phyloP scores from a whole-genome alignment of 768 basidiomycete species.

The Termitomyces sp. region DNA sequence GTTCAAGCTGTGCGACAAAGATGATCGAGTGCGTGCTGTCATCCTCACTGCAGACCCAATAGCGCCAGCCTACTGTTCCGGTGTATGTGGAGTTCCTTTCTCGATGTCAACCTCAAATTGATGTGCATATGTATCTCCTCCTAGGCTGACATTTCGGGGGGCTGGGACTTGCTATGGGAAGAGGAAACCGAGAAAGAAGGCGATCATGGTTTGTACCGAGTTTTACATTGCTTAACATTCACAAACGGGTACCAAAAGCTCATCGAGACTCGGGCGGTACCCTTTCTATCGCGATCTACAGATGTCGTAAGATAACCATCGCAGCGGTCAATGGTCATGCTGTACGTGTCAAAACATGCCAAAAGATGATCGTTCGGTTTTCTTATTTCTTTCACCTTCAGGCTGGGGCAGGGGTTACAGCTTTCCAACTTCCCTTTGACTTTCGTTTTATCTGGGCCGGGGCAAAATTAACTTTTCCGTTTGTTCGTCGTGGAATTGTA shows the following conservation, averaged over 20 bases:
- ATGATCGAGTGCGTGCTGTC: slow-evolving; percentile 47
- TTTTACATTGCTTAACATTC: neutral
- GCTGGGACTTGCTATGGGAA: slow-evolving; percentile 38
- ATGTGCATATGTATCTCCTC: neutral
- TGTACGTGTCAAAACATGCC: slow-evolving; percentile 19
- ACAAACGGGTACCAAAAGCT: slow-evolving; percentile 20
- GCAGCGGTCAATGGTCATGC: slow-evolving; percentile 47
- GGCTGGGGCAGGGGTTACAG: slow-evolving; percentile 38
- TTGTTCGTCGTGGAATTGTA: slow-evolving; percentile 36
- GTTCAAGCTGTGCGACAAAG: slow-evolving; percentile 42
- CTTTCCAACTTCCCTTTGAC: slow-evolving; percentile 40
- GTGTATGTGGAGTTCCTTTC: slow-evolving; percentile 28
- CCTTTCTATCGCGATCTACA: slow-evolving; percentile 39
- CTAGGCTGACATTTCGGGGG: slow-evolving; percentile 44
- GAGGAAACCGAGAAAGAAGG: slow-evolving; percentile 40
- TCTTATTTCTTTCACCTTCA: slow-evolving; percentile 8
- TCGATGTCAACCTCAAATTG: neutral
- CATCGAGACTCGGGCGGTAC: slow-evolving; percentile 46
- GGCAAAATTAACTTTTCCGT: slow-evolving; percentile 39
- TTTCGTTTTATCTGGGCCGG: slow-evolving; percentile 41
- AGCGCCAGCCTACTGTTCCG: slow-evolving; percentile 50
- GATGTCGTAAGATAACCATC: slow-evolving; percentile 50
- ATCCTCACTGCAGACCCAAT: slow-evolving; percentile 46
- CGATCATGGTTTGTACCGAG: slow-evolving; percentile 32
- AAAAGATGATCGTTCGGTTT: neutral